Base-by-base conservation (phyloP, 768 basidiomycete genomes). In the Suillus cothurnatus region DNA sequence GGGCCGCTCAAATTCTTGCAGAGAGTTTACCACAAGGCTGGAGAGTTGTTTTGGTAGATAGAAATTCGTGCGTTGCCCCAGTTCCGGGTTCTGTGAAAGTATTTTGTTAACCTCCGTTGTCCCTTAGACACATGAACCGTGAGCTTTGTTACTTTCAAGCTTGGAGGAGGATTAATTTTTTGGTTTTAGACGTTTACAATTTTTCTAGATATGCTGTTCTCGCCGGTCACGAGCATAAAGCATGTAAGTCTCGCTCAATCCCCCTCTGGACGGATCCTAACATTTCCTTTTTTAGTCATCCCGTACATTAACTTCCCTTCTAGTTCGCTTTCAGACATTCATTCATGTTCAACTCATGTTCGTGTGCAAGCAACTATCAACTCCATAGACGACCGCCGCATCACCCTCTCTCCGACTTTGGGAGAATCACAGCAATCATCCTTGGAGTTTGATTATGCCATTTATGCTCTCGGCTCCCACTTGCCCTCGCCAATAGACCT, bases 211-310 rank as follows among this genome's bases (percentile, higher is more conserved):
- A 84, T 61, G 82, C 86, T 21, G 83, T 88, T 26, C 79, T 88
- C 6, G 80, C 86, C 47, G 83, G 84, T 23, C 85, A 88, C 68
- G 87, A 87, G 74, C 84, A 88, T 75, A 89, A 88, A 78, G 86
- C 86, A 32, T 89, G 85, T 86, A 63, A 66, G 83, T 74, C 21
- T n/a, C 26, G 2, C 39, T 28, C 12, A 41, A 28, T 6, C 17
- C 39, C 57, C 11, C 28, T 6, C 14, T 14, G 45, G 1, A 4
- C 52, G 41, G 52, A 14, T 45, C 23, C 38, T 60, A n/a, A 19
- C 32, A 76, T 28, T 41, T 36, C 53, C 8, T 6, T 8, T 31
- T 5, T 15, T 38, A 79, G 85, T 90, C 73, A 82, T 89, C 67
- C 86, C 88, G 0, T 86, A 84, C 69, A 74, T 77, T 59, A 82